phyloP scores from a whole-genome alignment of 306 rosid species.

The Vigna nakashimae region DNA sequence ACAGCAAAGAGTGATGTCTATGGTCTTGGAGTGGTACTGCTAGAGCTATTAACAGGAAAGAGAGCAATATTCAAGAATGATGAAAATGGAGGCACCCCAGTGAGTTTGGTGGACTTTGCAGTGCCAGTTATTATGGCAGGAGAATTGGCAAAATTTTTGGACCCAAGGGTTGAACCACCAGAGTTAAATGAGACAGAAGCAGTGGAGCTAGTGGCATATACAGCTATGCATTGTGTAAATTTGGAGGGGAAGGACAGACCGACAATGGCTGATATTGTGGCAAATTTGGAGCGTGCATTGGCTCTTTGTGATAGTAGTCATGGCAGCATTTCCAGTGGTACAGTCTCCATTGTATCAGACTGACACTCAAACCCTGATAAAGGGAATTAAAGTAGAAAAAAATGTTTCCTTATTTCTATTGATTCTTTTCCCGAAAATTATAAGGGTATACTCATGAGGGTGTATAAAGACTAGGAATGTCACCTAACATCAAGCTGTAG shows the following conservation, averaged over 20 bases:
- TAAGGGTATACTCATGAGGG: constrained; percentile 35
- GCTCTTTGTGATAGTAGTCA: constrained; percentile 77
- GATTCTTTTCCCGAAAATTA: constrained; percentile 41
- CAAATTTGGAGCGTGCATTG: constrained; percentile 87
- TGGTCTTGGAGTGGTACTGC: constrained; percentile 88
- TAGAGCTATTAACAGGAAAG: constrained; percentile 93
- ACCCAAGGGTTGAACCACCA: constrained; percentile 73
- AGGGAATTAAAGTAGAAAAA: constrained; percentile 36
- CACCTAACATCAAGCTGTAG: constrained; percentile 48
- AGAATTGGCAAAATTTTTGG: constrained; percentile 71
- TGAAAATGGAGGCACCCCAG: constrained; percentile 68
- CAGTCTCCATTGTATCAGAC: constrained; percentile 74
- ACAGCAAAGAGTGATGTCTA: constrained; percentile 96
- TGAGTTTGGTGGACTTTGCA: constrained; percentile 75
- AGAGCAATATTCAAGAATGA: constrained; percentile 79
- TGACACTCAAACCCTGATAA: constrained; percentile 45
- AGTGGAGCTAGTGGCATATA: constrained; percentile 84
- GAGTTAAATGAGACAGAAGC: constrained; percentile 81
- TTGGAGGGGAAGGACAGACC: constrained; percentile 97
- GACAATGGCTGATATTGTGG: constrained; percentile 88
- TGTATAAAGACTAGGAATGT: constrained; percentile 46
- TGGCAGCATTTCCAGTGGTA: constrained; percentile 89
- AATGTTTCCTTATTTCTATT: constrained; percentile 44
- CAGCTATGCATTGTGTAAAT: constrained; percentile 89
- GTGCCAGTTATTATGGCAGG: constrained; percentile 77